Evolutionary conservation across 2,329 filamentous ascomycete genomes (phyloP).

Genomic region (Colletotrichum spinosum): DNA sequence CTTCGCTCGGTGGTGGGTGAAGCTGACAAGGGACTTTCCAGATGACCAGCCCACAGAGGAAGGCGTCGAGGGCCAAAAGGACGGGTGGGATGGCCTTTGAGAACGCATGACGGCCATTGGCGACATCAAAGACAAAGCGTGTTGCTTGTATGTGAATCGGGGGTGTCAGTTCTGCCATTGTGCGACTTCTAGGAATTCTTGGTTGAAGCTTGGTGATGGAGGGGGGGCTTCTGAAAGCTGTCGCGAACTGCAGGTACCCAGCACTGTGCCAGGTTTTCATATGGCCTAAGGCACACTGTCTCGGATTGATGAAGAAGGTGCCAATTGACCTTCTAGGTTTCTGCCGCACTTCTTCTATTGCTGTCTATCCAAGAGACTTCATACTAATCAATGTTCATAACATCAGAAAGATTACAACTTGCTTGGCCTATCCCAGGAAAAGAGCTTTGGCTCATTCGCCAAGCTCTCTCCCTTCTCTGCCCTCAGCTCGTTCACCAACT

Average conservation of each 20-base stretch:
- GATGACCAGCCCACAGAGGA: slow-evolving; percentile 80
- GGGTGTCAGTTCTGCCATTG: slow-evolving; percentile 35
- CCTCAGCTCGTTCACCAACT: slow-evolving; percentile 73
- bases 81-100: slow-evolving; percentile 66
- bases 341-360: neutral
- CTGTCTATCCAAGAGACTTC: neutral
- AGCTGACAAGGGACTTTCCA: slow-evolving; percentile 84
- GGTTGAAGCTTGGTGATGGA: slow-evolving; percentile 21
- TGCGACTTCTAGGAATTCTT: slow-evolving; percentile 15
- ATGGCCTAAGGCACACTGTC: neutral
- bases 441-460: slow-evolving; percentile 45
- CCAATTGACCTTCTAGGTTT: neutral
- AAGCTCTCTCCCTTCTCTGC: slow-evolving; percentile 44
- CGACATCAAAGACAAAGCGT: slow-evolving; percentile 53
- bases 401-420: slow-evolving; percentile 14
- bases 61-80: slow-evolving; percentile 76
- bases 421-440: slow-evolving; percentile 39
- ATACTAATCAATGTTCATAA: neutral
- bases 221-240: slow-evolving; percentile 35
- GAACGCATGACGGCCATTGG: slow-evolving; percentile 61
- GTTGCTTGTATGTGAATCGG: slow-evolving; percentile 27
- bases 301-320: neutral
- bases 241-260: slow-evolving; percentile 26
- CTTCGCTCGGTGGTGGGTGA: neutral
- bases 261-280: slow-evolving; percentile 3